Evolutionary conservation across 164 flowering plant genomes (phyloP), one percentile per base, ranked within the genome.

Genomic region (Euptelea pleiosperma): DNA sequence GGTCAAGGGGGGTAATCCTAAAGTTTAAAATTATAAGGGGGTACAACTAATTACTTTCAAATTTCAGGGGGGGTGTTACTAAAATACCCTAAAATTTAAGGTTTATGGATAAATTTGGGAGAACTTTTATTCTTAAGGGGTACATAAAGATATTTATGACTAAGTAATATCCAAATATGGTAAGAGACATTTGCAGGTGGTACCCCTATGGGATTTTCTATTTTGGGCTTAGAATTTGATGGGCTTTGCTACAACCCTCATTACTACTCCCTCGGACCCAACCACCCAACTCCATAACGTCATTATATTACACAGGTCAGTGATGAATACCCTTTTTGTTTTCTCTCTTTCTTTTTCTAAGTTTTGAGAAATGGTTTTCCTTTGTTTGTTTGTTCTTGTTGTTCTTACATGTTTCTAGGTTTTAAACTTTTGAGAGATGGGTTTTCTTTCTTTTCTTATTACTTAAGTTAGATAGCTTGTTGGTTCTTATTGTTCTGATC

Each of bases 291-390:
- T 55, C 47, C 22, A 40, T 35, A 16, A 25, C 58, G 34, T 55
- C 58, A 55, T 25, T 47, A 39, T 21, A 7, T 39, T 16, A 39
- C 34, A 25, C 36, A 40, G 21, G 19, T 3, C 14, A 16, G 43
- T 55, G 58, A 54, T 55, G 58, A 54, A 18, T 54, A 24, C 58
- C 45, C 58, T 37, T 55, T 25, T 19, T n/a, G n/a, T 37, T 25
- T 37, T 26, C 11, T 40, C 16, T 24, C 31, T 39, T 18, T 37
- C 28, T 15, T 18, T 40, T 35, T 40, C 34, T 22, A 11, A 6
- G 46, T 40, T 55, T 40, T 55, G 39, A 57, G 28, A 42, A 26
- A 36, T 54, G 58, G 58, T 39, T 52, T 34, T 52, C 40, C 25
- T 52, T 18, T 50, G 11, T 30, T 50, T 31, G 14, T 18, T 16